phyloP scores from a whole-genome alignment of 2,329 filamentous ascomycete genomes.

The Fusarium sp. region DNA sequence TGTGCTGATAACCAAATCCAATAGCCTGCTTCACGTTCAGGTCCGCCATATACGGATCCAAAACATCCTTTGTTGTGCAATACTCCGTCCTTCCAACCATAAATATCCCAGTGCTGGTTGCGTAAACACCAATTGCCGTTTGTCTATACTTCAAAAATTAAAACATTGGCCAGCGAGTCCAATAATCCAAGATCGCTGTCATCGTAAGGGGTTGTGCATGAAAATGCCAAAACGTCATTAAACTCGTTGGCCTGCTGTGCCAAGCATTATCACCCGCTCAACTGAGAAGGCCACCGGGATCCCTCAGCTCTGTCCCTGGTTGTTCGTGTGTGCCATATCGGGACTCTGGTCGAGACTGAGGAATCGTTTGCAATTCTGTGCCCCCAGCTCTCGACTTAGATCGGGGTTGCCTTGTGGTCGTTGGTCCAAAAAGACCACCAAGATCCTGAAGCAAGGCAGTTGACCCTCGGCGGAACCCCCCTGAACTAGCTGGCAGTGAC shows the following conservation, averaged over 20 bases:
- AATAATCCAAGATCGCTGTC: slow-evolving; percentile 24
- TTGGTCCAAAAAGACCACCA: slow-evolving; percentile 64
- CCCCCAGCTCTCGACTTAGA: slow-evolving; percentile 51
- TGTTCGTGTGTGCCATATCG: slow-evolving; percentile 50
- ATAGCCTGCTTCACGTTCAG: slow-evolving; percentile 4
- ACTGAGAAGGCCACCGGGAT: slow-evolving; percentile 57
- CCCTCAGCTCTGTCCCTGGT: slow-evolving; percentile 53
- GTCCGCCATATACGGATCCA: slow-evolving; percentile 9
- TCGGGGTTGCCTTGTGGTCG: slow-evolving; percentile 50
- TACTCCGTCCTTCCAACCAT: slow-evolving; percentile 22
- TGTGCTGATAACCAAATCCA: slow-evolving; percentile 3
- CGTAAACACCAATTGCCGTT: slow-evolving; percentile 32
- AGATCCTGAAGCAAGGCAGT: slow-evolving; percentile 70
- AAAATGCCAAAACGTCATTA: slow-evolving; percentile 31
- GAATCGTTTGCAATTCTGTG: slow-evolving; percentile 63
- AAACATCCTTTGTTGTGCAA: slow-evolving; percentile 15
- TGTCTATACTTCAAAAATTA: slow-evolving; percentile 29
- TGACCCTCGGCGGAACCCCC: slow-evolving; percentile 66
- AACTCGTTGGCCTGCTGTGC: slow-evolving; percentile 3
- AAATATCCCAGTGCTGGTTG: slow-evolving; percentile 13
- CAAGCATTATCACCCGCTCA: slow-evolving; percentile 30
- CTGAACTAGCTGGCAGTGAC: slow-evolving; percentile 59
- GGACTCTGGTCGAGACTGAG: slow-evolving; percentile 56
- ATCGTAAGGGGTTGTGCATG: slow-evolving; percentile 36
- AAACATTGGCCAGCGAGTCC: background rate